Evolutionary conservation across 257 asterid genomes (phyloP).

Genomic region (Pogostemon cablin): DNA sequence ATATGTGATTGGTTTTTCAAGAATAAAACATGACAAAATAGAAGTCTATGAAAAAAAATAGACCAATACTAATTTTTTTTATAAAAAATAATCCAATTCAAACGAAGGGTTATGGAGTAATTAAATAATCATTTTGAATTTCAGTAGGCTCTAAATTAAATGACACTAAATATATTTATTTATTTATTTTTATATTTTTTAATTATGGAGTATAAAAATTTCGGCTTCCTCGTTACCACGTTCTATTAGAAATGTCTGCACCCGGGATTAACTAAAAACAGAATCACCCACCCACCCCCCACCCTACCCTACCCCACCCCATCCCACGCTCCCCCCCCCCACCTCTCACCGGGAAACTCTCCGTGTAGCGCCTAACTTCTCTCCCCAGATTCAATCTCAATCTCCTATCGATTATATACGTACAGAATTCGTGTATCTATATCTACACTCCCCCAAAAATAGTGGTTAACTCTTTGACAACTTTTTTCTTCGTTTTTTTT

Average conservation of each 20-base stretch:
- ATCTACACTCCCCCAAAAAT: conserved; percentile 17
- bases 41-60: not conserved
- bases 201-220: no score
- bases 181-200: no score
- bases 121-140: not conserved
- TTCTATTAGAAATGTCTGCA: not conserved
- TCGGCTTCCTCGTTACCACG: no score
- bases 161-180: no score
- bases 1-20: conserved; percentile 1
- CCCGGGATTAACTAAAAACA: not conserved
- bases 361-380: conserved; percentile 41
- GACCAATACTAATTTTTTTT: not conserved
- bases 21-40: not conserved
- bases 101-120: not conserved
- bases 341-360: conserved; percentile 44
- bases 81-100: not conserved
- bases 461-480: conserved; percentile 9
- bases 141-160: not conserved
- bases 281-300: not conserved
- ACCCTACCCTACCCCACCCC: not conserved
- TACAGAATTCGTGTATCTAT: not conserved
- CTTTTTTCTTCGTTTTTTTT: not conserved
- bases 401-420: conserved; percentile 27
- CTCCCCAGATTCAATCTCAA: conserved; percentile 39
- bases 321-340: not conserved